Evolutionary conservation across 768 basidiomycete species (phyloP).

Genomic region (Erythrobasidium yunnanense): DNA sequence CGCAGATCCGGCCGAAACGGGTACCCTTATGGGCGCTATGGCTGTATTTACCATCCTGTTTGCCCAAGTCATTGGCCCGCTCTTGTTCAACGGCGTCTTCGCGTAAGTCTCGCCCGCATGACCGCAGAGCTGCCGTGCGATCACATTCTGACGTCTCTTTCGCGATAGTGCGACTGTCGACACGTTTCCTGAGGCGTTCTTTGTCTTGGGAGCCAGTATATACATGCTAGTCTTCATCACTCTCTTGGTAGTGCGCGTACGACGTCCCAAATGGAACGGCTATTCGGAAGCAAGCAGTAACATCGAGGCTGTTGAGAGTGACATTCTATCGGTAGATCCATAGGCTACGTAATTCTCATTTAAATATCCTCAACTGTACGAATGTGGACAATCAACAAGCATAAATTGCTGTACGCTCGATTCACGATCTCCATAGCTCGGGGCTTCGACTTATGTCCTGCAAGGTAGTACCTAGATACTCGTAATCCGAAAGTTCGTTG

Average conservation of each 20-base stretch:
- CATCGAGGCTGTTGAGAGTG: background rate
- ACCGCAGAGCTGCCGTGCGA: background rate
- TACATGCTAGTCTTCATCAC: background rate
- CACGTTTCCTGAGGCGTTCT: slow-evolving; percentile 14
- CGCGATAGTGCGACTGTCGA: slow-evolving; percentile 19
- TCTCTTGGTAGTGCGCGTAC: background rate
- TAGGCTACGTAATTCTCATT: background rate
- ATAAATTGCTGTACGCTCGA: no score
- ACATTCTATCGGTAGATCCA: background rate
- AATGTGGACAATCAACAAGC: no score
- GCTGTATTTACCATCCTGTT: slow-evolving; percentile 30
- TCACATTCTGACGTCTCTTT: no score
- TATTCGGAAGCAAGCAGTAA: background rate
- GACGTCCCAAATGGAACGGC: slow-evolving; percentile 21
- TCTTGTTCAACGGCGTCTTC: slow-evolving; percentile 27
- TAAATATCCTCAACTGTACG: no score
- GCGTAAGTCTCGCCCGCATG: background rate
- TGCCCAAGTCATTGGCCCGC: slow-evolving; percentile 32
- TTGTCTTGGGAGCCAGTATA: background rate
- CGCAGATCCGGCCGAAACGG: slow-evolving; percentile 33
- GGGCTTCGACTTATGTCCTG: background rate
- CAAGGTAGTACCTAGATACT: slow-evolving; percentile 1
- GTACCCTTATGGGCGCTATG: slow-evolving; percentile 31
- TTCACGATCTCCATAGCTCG: background rate
- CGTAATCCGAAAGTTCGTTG: slow-evolving; percentile 31